Conservation (phyloP, 176 grass and related monocot genomes). For the Calamus simplicifolius region DNA sequence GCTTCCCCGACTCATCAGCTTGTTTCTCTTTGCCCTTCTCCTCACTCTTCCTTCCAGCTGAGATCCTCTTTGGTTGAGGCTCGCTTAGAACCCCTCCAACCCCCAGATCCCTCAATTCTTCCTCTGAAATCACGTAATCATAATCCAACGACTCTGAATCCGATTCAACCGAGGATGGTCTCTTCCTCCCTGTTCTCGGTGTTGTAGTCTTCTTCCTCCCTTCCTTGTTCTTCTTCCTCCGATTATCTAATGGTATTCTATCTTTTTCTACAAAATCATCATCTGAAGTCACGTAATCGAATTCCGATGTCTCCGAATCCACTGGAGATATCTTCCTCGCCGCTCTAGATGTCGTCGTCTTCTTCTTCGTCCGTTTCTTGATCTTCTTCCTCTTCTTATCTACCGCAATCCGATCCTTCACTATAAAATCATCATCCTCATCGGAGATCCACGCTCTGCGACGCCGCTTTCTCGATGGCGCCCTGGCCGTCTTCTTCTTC, state of each 20-base stretch:
- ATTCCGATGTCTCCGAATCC: conserved; percentile 39
- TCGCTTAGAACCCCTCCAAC: not conserved
- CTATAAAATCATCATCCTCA: conserved; percentile 53
- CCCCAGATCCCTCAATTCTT: conserved; percentile 20
- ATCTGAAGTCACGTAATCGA: conserved; percentile 53
- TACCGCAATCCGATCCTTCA: conserved; percentile 33
- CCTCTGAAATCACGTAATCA: conserved; percentile 34
- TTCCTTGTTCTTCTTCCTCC: conserved; percentile 18
- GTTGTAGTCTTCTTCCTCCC: not conserved
- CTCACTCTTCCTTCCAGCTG: conserved; percentile 27
- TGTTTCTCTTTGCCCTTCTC: conserved; percentile 65
- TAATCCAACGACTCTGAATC: conserved; percentile 22
- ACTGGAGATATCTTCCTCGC: conserved; percentile 18
- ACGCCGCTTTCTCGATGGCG: conserved; percentile 2
- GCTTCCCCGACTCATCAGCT: conserved; percentile 40
- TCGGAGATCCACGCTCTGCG: conserved; percentile 22
- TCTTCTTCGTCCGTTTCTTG: conserved; percentile 25
- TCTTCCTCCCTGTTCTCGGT: conserved; percentile 9
- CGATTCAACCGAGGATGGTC: not conserved
- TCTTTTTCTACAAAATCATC: conserved; percentile 32
- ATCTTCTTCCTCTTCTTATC: conserved; percentile 24
- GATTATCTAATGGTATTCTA: conserved; percentile 8
- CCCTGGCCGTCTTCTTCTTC: conserved; percentile 14
- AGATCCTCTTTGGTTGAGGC: conserved; percentile 28
- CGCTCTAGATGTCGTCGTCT: conserved; percentile 4